Conservation (phyloP, 75 land plant species). For the Pseudotsuga menziesii region DNA sequence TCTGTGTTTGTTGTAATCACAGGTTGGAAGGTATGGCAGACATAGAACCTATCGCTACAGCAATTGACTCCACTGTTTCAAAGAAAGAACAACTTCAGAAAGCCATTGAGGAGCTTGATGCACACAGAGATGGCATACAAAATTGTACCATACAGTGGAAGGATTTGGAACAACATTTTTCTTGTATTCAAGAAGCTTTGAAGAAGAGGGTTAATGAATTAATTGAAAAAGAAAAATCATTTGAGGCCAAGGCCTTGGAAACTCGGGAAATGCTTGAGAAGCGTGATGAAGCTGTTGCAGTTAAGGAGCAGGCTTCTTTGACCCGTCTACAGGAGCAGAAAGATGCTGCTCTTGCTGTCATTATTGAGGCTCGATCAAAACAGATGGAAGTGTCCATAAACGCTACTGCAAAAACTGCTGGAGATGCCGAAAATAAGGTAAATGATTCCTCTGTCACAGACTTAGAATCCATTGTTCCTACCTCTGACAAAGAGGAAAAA, state of each 20-base stretch:
- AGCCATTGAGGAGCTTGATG: conserved; percentile 34
- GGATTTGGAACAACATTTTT: conserved; percentile 39
- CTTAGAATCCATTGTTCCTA: conserved; percentile 10
- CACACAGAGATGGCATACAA: conserved; percentile 13
- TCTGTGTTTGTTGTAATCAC: not conserved
- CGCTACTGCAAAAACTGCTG: conserved; percentile 4
- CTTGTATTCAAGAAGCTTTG: conserved; percentile 23
- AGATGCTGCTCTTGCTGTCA: conserved; percentile 42
- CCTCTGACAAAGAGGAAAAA: conserved; percentile 19
- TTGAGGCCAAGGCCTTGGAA: conserved; percentile 23
- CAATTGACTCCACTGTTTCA: conserved; percentile 20
- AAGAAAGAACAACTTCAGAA: conserved; percentile 34
- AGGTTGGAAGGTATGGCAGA: conserved; percentile 13
- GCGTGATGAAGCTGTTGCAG: conserved; percentile 34
- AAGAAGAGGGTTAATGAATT: conserved; percentile 38
- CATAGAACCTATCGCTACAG: conserved; percentile 1
- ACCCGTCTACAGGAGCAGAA: conserved; percentile 37
- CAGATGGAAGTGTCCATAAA: conserved; percentile 17
- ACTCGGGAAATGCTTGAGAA: conserved; percentile 16
- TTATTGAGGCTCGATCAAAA: conserved; percentile 24
- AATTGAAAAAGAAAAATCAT: conserved; percentile 27
- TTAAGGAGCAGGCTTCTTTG: conserved; percentile 36
- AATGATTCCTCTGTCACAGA: conserved; percentile 18
- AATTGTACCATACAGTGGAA: conserved; percentile 24
- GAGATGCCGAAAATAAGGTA: conserved; percentile 31